Percentiles rank a stretch among this genome's conserved stretches.
Evolutionary conservation across 345 rosid genomes (phyloP).

Genomic region (Bruguiera gymnorhiza): DNA sequence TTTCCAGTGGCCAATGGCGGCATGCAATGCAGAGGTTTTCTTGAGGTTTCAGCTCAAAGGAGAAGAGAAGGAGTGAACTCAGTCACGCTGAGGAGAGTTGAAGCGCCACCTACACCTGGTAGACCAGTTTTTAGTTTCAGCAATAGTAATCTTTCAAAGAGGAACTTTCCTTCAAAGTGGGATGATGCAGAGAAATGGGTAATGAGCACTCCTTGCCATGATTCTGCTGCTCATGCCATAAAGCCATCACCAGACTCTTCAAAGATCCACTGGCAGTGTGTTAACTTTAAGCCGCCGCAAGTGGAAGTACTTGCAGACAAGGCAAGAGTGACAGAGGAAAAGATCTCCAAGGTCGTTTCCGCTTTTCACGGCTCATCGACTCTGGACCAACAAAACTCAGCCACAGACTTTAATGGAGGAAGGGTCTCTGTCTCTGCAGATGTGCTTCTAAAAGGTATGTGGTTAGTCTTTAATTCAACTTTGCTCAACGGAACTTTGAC

Average conservation of each 20-base stretch:
- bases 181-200: conserved; percentile 94
- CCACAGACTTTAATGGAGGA: conserved; percentile 34
- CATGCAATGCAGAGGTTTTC: conserved; percentile 34
- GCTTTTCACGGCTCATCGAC: conserved; percentile 32
- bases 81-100: conserved; percentile 45
- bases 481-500: conserved; percentile 1
- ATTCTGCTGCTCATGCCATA: conserved; percentile 62
- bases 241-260: conserved; percentile 33
- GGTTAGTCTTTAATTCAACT: conserved; percentile 11
- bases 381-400: conserved; percentile 33
- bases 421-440: conserved; percentile 41
- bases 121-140: conserved; percentile 78
- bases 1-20: conserved; percentile 40
- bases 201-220: conserved; percentile 50
- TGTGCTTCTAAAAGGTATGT: conserved; percentile 60
- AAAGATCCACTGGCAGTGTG: conserved; percentile 36
- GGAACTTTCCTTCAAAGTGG: conserved; percentile 91
- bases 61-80: conserved; percentile 55
- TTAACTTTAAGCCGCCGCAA: conserved; percentile 38
- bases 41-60: conserved; percentile 44
- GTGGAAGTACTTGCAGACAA: conserved; percentile 57
- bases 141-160: conserved; percentile 46
- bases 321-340: conserved; percentile 57
- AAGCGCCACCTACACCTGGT: conserved; percentile 75
- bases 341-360: conserved; percentile 33